Evolutionary conservation across 768 basidiomycete species (phyloP).

Genomic region (Suillus ampliporus): DNA sequence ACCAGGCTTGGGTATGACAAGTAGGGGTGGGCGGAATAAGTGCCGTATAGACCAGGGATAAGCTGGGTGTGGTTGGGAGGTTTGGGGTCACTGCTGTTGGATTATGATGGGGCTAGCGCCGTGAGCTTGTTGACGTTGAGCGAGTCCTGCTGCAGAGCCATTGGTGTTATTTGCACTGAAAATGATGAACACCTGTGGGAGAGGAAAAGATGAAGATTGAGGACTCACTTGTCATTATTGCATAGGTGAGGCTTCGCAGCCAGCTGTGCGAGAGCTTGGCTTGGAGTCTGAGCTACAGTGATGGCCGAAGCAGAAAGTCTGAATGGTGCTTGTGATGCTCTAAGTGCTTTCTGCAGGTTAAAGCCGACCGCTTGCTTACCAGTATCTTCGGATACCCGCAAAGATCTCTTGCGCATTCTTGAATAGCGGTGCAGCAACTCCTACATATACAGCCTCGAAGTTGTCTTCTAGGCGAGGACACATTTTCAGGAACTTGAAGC

Average conservation of each 20-base stretch:
- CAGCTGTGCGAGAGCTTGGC: constrained; percentile 70
- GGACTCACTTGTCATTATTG: constrained; percentile 44
- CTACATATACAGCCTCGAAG: no score
- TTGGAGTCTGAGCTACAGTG: constrained; percentile 65
- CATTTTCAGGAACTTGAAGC: no score
- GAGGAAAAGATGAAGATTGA: no score
- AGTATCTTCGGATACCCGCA: no score
- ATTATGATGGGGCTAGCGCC: constrained; percentile 35
- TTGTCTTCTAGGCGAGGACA: no score
- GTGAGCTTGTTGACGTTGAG: constrained; percentile 44
- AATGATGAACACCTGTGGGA: neutral
- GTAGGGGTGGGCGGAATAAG: constrained; percentile 70
- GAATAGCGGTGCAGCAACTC: no score
- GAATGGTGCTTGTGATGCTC: no score
- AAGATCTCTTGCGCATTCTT: no score
- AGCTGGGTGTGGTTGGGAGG: constrained; percentile 49
- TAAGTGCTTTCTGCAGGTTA: no score
- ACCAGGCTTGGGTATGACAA: constrained; percentile 66
- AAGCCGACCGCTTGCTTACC: no score
- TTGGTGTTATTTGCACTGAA: constrained; percentile 28
- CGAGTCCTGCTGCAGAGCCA: constrained; percentile 24
- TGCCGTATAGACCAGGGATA: constrained; percentile 88
- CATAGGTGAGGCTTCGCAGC: constrained; percentile 33
- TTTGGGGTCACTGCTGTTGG: constrained; percentile 37
- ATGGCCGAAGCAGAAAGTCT: constrained; percentile 53